Conservation (phyloP, 2,329 filamentous ascomycete species). For the Clarireedia monteithiana region DNA sequence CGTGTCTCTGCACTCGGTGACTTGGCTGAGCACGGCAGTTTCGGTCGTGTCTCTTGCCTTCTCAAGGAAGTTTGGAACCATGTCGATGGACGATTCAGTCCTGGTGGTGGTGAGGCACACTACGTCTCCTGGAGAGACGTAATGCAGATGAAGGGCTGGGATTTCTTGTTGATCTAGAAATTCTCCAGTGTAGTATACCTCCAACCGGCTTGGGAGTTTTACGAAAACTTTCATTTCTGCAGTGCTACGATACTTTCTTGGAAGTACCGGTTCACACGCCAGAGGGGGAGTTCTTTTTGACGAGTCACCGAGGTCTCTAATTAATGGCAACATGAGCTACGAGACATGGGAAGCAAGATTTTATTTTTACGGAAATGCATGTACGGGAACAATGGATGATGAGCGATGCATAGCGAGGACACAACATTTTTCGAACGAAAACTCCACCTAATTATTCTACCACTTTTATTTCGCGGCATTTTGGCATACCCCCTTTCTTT, state of each 20-base stretch:
- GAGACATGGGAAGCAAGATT: neutral
- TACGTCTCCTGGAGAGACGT: conserved; percentile 91
- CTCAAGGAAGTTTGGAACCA: conserved; percentile 75
- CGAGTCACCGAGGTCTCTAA: neutral
- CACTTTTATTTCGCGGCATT: neutral
- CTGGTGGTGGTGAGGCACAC: conserved; percentile 38
- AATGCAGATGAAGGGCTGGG: conserved; percentile 87
- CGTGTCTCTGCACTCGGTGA: conserved; percentile 70
- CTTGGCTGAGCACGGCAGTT: conserved; percentile 71
- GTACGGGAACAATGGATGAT: neutral
- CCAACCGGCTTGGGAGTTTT: conserved; percentile 16
- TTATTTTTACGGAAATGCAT: conserved; percentile 3
- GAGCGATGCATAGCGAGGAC: conserved; percentile 1
- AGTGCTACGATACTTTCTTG: conserved; percentile 2
- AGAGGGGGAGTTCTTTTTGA: neutral
- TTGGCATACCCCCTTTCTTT: neutral
- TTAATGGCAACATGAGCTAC: conserved; percentile 5
- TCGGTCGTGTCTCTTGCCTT: conserved; percentile 73
- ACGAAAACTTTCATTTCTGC: conserved; percentile 10
- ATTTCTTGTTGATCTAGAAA: conserved; percentile 76
- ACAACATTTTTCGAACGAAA: neutral
- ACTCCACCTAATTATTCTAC: neutral
- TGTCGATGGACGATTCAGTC: conserved; percentile 49
- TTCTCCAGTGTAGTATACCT: conserved; percentile 12
- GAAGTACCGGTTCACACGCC: conserved; percentile 1